A percentile compares a stretch with the other conserved stretches of the same genome.
Conservation (phyloP, 371 early-diverging fungal species). For the Polyrhizophydium stewartii region DNA sequence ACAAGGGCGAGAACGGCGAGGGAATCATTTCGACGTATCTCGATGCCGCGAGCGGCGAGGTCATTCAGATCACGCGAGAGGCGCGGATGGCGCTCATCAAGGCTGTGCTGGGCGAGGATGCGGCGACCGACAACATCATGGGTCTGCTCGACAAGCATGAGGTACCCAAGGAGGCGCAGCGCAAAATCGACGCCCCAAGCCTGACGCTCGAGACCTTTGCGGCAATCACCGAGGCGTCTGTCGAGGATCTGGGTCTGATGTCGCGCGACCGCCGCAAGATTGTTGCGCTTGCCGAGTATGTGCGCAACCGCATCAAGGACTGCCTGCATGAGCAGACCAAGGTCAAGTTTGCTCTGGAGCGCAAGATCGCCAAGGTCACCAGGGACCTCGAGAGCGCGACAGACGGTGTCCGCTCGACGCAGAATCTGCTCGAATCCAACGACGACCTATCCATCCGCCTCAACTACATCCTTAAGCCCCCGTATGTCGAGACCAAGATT, state of each 20-base stretch:
- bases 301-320: slow-evolving; percentile 44
- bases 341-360: slow-evolving; percentile 42
- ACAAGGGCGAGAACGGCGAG: slow-evolving; percentile 15
- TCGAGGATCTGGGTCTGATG: slow-evolving; percentile 28
- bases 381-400: slow-evolving; percentile 30
- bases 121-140: slow-evolving; percentile 18
- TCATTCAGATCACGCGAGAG: slow-evolving; percentile 23
- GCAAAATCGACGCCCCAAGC: slow-evolving; percentile 17
- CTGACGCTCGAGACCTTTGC: slow-evolving; percentile 37
- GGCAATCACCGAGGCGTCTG: slow-evolving; percentile 23
- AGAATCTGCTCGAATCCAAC: slow-evolving; percentile 29
- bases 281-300: slow-evolving; percentile 40
- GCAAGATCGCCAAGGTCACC: slow-evolving; percentile 32
- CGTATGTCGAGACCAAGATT: slow-evolving; percentile 25
- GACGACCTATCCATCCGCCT: slow-evolving; percentile 42
- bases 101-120: slow-evolving; percentile 36
- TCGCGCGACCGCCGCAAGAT: slow-evolving; percentile 39
- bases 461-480: slow-evolving; percentile 31
- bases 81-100: slow-evolving; percentile 27
- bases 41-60: slow-evolving; percentile 32
- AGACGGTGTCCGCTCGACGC: slow-evolving; percentile 16
- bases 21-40: slow-evolving; percentile 17
- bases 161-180: slow-evolving; percentile 29
- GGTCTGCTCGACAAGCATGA: slow-evolving; percentile 38
- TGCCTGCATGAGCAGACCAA: slow-evolving; percentile 40